Evolutionary conservation across 352 stramenopile species (phyloP).

Genomic region (Globisporangium rhizosaccharum): DNA sequence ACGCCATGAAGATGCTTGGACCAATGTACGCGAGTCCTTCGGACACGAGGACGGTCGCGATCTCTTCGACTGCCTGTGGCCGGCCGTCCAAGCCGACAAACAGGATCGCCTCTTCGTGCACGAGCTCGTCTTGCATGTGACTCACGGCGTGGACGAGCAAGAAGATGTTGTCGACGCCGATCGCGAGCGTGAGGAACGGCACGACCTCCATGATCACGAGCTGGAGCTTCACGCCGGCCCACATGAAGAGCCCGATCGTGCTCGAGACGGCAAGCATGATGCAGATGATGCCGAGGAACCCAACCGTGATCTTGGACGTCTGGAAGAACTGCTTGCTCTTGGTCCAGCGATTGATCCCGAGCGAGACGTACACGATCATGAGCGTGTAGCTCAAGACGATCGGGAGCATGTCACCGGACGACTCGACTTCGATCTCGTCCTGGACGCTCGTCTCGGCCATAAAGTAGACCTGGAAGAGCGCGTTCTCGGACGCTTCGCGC

Average conservation of each 20-base stretch:
- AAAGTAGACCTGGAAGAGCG: conserved; percentile 63
- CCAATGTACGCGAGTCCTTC: conserved; percentile 47
- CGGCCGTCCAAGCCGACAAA: conserved; percentile 48
- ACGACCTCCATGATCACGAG: conserved; percentile 66
- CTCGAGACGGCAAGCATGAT: conserved; percentile 54
- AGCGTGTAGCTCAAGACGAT: conserved; percentile 49
- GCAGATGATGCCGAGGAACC: conserved; percentile 57
- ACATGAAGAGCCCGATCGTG: conserved; percentile 67
- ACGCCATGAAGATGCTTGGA: conserved; percentile 52
- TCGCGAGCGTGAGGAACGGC: conserved; percentile 57
- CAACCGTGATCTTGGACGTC: conserved; percentile 55
- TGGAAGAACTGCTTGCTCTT: conserved; percentile 45
- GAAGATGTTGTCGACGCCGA: conserved; percentile 73
- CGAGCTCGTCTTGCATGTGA: conserved; percentile 38
- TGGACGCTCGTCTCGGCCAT: conserved; percentile 48
- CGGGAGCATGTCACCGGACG: conserved; percentile 38
- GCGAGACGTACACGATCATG: conserved; percentile 63
- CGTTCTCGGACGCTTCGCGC: conserved; percentile 32
- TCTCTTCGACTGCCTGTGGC: conserved; percentile 38
- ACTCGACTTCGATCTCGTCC: conserved; percentile 55
- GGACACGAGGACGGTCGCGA: conserved; percentile 41
- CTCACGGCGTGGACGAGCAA: conserved; percentile 53
- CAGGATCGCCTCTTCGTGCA: conserved; percentile 36
- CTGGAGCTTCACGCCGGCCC: conserved; percentile 54
- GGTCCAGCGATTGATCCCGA: conserved; percentile 65